Conservation (phyloP, 2,329 filamentous ascomycete genomes). For the Parastagonospora avenae region DNA sequence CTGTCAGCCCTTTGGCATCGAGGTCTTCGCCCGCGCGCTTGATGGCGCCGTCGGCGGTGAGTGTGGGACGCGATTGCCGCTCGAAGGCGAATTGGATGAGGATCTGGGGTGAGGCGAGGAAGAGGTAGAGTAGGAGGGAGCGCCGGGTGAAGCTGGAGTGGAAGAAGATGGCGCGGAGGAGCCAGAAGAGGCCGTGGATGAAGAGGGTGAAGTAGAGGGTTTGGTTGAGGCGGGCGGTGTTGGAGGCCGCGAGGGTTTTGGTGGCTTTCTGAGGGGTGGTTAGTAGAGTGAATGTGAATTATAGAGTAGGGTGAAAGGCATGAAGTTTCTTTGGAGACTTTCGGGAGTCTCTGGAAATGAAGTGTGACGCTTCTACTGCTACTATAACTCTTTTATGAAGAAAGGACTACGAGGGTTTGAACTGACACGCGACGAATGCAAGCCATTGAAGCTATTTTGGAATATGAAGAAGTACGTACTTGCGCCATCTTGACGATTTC, state of each 20-base stretch:
- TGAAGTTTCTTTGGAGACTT: background rate
- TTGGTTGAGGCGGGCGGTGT: constrained; percentile 75
- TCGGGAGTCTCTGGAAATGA: too few relatives aligned
- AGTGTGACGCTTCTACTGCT: too few relatives aligned
- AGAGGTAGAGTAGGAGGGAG: constrained; percentile 67
- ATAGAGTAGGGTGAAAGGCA: background rate
- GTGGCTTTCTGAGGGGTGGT: constrained; percentile 53
- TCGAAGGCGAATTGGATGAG: constrained; percentile 87
- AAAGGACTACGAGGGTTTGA: background rate
- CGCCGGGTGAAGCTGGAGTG: constrained; percentile 61
- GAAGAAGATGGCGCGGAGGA: constrained; percentile 69
- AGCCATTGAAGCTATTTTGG: background rate
- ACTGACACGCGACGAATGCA: background rate
- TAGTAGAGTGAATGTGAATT: background rate
- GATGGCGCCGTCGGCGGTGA: constrained; percentile 65
- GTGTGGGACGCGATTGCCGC: constrained; percentile 77
- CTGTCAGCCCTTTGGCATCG: constrained; percentile 83
- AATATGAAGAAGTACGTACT: background rate
- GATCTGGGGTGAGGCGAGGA: constrained; percentile 76
- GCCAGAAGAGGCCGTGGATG: constrained; percentile 76
- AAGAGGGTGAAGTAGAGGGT: constrained; percentile 77
- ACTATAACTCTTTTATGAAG: too few relatives aligned
- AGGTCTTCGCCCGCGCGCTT: constrained; percentile 85
- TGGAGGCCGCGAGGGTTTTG: constrained; percentile 74
- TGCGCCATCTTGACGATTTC: background rate